Evolutionary conservation across 2,329 filamentous ascomycete genomes (phyloP), one percentile per base, ranked within the genome.

Genomic region (Trichoderma sp.): DNA sequence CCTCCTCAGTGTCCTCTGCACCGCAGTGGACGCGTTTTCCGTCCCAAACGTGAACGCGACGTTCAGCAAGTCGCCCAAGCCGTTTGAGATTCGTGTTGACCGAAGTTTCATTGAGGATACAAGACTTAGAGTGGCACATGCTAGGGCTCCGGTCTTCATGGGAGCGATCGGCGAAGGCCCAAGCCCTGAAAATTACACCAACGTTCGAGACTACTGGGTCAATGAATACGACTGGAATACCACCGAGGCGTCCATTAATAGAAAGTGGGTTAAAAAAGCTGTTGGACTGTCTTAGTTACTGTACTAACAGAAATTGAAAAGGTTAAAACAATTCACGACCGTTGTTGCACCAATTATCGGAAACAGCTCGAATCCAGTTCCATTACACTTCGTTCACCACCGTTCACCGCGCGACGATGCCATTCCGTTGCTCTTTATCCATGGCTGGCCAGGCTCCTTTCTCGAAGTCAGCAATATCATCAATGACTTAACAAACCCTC

Each of bases 311-410:
- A 26, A 6, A 8, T 62, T 39, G 7, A 18, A 7, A 18, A 66
- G 63, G 4, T 9, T 66, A 3, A 18, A 66, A 11, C 47, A 56
- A 26, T 66, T 56, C 32, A 66, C 63, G 6, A 66, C 30, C 3
- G 36, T 53, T 12, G 63, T 66, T 4, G 15, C 53, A 4, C 61
- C 61, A 11, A 36, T 32, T 15, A 67, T 57, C 1, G 24, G 15
- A 3, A 56, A 67, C 11, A 32, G n/a, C 30, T 36, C 47, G 21
- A 15, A 56, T 8, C 6, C 11, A 14, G 34, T 67, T 28, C 51
- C 64, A 21, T 36, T 68, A 32, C 65, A 68, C 26, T 68, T 47
- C 2, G 53, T 68, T 4, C 65, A 68, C 28, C 65, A 68, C 21
- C 53, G 24, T 21, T 58, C 53, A 11, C 11, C 28, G 8, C 53